Base-by-base conservation (phyloP, 257 asterid genomes). In the Primulina tabacum region DNA sequence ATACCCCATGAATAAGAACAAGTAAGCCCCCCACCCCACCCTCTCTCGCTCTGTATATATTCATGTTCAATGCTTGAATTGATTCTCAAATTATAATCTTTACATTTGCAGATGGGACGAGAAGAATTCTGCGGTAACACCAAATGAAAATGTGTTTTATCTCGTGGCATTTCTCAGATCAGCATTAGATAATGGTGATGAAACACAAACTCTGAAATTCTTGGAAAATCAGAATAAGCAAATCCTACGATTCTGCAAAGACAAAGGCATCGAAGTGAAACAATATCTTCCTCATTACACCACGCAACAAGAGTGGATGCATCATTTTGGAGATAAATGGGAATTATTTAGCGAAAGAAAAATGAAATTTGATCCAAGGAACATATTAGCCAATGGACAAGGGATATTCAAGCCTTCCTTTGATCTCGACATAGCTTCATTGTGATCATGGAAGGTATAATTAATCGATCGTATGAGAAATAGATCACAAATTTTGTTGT, bases 231-330 rank as follows among this genome's bases (percentile, higher is more conserved):
- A 88, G 64, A 90, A 88, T 67, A 68, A 71, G 7, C 74, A 72
- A 47, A 85, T 90, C 38, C 56, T 88, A 24, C 71, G 78, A 55
- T 90, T 90, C 20, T 90, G 97, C 52, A 26, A 78, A 3, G 83
- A 85, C 0, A 63, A 72, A 0, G 83, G 74, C 7, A 88, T 90
- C 68, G 21, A 78, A 14, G 75, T 69, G 7, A 90, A 88, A 80
- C 95, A 90, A 35, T 90, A 90, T 76, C 93, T 90, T 24, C 95
- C 97, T 40, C 90, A 90, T 63, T 90, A 90, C 80, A 78, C 78
- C 33, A 83, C 88, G n/a, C 86, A 74, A 12, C 73, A 74, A 69
- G 87, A 86, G 71, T 90, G 97, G 95, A 76, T 57, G 33, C 67
- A 72, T 52, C 97, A 90, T 60, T 90, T 78, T 68, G 97, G 88